Conservation (phyloP, 176 grass and related monocot genomes). For the Paspalum vaginatum region DNA sequence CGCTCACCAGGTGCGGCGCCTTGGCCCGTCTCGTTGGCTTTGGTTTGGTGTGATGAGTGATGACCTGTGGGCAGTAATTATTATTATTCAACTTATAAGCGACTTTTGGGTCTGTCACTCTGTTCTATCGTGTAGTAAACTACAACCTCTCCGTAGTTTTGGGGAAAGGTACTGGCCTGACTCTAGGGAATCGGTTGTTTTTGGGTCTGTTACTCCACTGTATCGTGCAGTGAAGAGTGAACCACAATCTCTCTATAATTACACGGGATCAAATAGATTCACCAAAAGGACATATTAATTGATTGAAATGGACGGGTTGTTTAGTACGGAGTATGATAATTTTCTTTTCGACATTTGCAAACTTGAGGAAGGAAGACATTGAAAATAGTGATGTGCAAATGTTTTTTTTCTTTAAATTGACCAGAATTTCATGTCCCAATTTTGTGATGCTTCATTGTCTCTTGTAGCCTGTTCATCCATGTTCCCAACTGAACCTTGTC, state of each 20-base stretch:
- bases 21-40: background rate
- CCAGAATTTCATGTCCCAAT: background rate
- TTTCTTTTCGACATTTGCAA: background rate
- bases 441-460: background rate
- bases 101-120: background rate
- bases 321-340: background rate
- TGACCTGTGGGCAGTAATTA: background rate
- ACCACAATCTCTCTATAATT: too few relatives aligned
- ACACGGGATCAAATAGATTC: background rate
- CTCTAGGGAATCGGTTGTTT: too few relatives aligned
- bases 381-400: background rate
- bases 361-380: background rate
- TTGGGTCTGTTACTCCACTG: too few relatives aligned
- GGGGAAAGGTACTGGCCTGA: too few relatives aligned
- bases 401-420: background rate
- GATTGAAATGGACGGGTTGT: background rate
- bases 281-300: background rate
- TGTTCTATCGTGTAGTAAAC: too few relatives aligned
- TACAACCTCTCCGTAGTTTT: background rate
- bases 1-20: conserved; percentile 65
- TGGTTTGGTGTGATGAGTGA: background rate
- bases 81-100: too few relatives aligned
- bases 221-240: too few relatives aligned
- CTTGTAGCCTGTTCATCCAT: background rate
- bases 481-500: background rate